Base-by-base conservation (phyloP, 1,284 basidiomycete genomes). In the Rhodofomes roseus region DNA sequence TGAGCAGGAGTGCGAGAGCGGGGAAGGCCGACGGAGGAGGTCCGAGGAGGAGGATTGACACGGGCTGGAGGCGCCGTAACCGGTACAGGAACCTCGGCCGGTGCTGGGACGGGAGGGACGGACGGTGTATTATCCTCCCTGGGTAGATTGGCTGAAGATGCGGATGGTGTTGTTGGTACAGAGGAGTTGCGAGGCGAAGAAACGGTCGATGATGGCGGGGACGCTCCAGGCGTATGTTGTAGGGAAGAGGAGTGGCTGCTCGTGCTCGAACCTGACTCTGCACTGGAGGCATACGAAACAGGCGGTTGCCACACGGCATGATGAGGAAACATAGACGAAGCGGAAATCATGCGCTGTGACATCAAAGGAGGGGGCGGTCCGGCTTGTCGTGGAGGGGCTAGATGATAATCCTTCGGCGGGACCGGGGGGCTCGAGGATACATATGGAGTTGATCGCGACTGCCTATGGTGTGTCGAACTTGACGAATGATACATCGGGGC, bases 201-300 rank as follows among this genome's bases (percentile, higher is more conserved):
- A 2, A 37, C 31, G 0, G 60, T 56, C 14, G 65, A 64, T 8
- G 65, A 63, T 20, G 61, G 60, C 1, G 62, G 60, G 14, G 60
- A 58, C 25, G 50, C 37, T 12, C 57, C 58, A n/a, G 65, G 68
- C n/a, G 68, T 65, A 34, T 63, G 65, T 16, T 60, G 61, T 34
- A 59, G 41, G 7, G 63, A 64, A 4, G 63, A 63, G 2, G 64
- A 61, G n/a, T 56, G 60, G 22, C 60, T 61, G 29, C 63, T 65
- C 39, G 59, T 62, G 20, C 63, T 64, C 12, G 64, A 66, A 36
- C 48, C 44, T 31, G 66, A 66, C 9, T 61, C 58, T 6, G 65
- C 25, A 29, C 57, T 53, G 37, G 52, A 60, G 37, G 52, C n/a
- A 46, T 61, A 12, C 58, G 65, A 14, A 61, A 60, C 67, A 55